phyloP scores from a whole-genome alignment of 1,284 basidiomycete species.

The Trichosporon inkin region DNA sequence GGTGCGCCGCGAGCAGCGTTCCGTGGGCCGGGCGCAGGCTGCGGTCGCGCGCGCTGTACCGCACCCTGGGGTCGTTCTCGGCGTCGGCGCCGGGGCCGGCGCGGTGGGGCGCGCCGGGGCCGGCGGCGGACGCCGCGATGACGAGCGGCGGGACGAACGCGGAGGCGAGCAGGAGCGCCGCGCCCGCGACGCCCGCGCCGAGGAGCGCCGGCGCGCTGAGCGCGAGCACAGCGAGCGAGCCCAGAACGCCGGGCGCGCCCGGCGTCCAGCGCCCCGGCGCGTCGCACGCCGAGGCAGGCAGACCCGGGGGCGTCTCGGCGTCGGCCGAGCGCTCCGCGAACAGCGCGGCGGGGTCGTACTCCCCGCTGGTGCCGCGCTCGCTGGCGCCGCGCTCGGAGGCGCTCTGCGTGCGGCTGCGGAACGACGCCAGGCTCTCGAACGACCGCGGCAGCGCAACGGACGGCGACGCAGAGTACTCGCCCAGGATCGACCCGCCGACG shows the following conservation, averaged over 20 bases:
- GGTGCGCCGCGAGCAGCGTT: background rate
- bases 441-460: conserved; percentile 32
- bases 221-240: background rate
- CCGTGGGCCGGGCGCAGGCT: background rate
- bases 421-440: conserved; percentile 21
- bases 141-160: background rate
- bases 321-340: background rate
- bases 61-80: background rate
- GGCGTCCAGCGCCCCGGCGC: background rate
- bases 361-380: background rate
- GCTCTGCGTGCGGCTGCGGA: background rate
- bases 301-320: background rate
- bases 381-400: background rate
- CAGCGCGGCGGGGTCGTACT: background rate
- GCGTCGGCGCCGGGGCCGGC: too few relatives aligned
- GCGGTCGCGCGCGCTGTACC: background rate
- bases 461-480: conserved; percentile 30
- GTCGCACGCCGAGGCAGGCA: background rate
- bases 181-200: background rate
- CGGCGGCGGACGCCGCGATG: background rate
- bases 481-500: background rate
- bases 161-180: background rate
- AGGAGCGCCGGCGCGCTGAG: background rate
- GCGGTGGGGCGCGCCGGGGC: background rate
- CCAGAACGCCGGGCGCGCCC: background rate